phyloP scores from a whole-genome alignment of 2,329 filamentous ascomycete species.

The Alternaria rosae region DNA sequence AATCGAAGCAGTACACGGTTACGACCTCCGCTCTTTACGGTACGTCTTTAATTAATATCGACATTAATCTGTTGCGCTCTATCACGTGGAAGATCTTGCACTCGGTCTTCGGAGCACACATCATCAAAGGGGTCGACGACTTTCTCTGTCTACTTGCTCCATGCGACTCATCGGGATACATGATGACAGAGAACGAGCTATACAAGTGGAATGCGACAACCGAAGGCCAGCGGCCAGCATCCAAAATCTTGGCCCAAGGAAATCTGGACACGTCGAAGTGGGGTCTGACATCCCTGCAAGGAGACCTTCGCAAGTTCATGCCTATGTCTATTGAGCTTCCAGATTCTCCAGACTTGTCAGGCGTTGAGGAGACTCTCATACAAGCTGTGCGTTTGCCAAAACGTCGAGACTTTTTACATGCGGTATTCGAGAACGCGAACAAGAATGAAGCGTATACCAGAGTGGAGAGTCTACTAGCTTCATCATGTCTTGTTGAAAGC shows the following conservation, averaged over 20 bases:
- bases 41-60: constrained; percentile 16
- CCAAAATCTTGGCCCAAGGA: constrained; percentile 17
- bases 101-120: constrained; percentile 28
- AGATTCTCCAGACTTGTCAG: background rate
- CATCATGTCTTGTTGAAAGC: constrained; percentile 57
- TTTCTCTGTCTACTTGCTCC: constrained; percentile 43
- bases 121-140: constrained; percentile 33
- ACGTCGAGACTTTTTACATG: constrained; percentile 67
- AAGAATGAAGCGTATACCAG: constrained; percentile 48
- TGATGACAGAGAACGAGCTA: constrained; percentile 18
- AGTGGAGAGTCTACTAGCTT: constrained; percentile 58
- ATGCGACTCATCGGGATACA: constrained; percentile 16
- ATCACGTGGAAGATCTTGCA: constrained; percentile 39
- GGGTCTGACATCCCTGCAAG: constrained; percentile 32
- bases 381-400: constrained; percentile 56
- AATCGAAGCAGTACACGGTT: constrained; percentile 30
- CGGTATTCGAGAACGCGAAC: constrained; percentile 11
- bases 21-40: constrained; percentile 19
- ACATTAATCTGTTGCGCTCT: constrained; percentile 27
- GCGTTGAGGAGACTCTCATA: constrained; percentile 10
- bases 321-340: background rate
- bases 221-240: constrained; percentile 16
- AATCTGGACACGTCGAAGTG: constrained; percentile 19
- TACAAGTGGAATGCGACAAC: constrained; percentile 25
- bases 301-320: constrained; percentile 36